Percentiles rank a stretch among this genome's conserved stretches.
phyloP scores from a whole-genome alignment of 2,329 filamentous ascomycete species.

The Exophiala viscosa region DNA sequence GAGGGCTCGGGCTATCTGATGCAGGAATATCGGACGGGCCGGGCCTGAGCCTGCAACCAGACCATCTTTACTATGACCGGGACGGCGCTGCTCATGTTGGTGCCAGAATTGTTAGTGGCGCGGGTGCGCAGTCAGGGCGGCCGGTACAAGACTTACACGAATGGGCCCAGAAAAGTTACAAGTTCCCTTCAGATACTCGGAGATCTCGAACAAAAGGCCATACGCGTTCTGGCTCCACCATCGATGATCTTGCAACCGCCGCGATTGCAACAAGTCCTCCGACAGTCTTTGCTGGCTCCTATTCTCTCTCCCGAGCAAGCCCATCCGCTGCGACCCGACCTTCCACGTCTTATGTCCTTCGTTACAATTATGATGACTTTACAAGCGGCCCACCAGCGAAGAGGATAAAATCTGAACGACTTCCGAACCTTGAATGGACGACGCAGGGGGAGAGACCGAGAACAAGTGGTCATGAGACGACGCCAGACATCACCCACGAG shows the following conservation, averaged over 20 bases:
- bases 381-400: slow-evolving; percentile 54
- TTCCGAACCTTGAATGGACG: slow-evolving; percentile 41
- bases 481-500: slow-evolving; percentile 40
- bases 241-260: slow-evolving; percentile 49
- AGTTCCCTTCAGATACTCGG: slow-evolving; percentile 5
- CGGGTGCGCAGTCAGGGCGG: slow-evolving; percentile 2
- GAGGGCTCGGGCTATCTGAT: slow-evolving; percentile 23
- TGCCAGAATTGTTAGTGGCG: slow-evolving; percentile 15
- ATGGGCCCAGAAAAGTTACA: neutral
- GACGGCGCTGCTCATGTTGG: slow-evolving; percentile 26
- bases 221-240: slow-evolving; percentile 45
- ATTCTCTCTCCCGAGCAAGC: slow-evolving; percentile 28
- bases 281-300: slow-evolving; percentile 36
- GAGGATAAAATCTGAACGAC: slow-evolving; percentile 57
- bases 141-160: slow-evolving; percentile 2
- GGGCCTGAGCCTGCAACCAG: slow-evolving; percentile 14
- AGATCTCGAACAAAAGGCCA: slow-evolving; percentile 30
- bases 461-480: slow-evolving; percentile 33
- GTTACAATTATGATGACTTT: slow-evolving; percentile 29
- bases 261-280: slow-evolving; percentile 48
- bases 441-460: slow-evolving; percentile 30
- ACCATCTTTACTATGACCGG: slow-evolving; percentile 25
- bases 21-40: slow-evolving; percentile 5
- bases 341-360: slow-evolving; percentile 32
- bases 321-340: slow-evolving; percentile 27